Evolutionary conservation across 805 yeast genomes (phyloP).

Genomic region (Schwanniomyces vanrijiae): DNA sequence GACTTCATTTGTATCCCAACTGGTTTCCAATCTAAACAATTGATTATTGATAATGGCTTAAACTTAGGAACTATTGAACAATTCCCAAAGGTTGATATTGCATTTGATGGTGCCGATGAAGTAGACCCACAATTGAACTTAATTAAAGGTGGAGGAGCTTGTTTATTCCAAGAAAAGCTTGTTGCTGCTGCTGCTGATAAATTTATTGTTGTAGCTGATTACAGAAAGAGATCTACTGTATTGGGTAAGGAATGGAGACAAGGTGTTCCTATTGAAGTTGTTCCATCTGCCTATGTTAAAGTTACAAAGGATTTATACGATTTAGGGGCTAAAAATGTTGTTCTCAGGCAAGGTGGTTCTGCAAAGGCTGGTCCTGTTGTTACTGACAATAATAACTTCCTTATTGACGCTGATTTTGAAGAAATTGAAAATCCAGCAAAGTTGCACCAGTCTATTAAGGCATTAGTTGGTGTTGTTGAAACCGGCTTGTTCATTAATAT

Average conservation of each 20-base stretch:
- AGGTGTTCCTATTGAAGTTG: constrained; percentile 95
- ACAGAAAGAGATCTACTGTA: constrained; percentile 68
- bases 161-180: constrained; percentile 92
- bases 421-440: constrained; percentile 50
- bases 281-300: constrained; percentile 82
- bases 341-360: constrained; percentile 78
- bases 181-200: constrained; percentile 78
- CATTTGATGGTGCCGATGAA: constrained; percentile 99
- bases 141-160: constrained; percentile 99
- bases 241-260: constrained; percentile 83
- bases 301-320: constrained; percentile 61
- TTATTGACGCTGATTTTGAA: constrained; percentile 93
- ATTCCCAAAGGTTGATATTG: constrained; percentile 79
- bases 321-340: constrained; percentile 64
- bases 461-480: constrained; percentile 91
- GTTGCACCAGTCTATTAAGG: constrained; percentile 67
- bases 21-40: constrained; percentile 90
- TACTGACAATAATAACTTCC: constrained; percentile 92
- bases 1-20: constrained; percentile 86
- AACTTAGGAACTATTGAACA: constrained; percentile 80
- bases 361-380: constrained; percentile 97
- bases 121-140: constrained; percentile 78
- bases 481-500: constrained; percentile 81
- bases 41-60: constrained; percentile 80
- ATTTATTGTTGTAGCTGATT: constrained; percentile 90